Evolutionary conservation across 2,329 filamentous ascomycete genomes (phyloP), one percentile per base, ranked within the genome.

Genomic region (Verticillium klebahnii): DNA sequence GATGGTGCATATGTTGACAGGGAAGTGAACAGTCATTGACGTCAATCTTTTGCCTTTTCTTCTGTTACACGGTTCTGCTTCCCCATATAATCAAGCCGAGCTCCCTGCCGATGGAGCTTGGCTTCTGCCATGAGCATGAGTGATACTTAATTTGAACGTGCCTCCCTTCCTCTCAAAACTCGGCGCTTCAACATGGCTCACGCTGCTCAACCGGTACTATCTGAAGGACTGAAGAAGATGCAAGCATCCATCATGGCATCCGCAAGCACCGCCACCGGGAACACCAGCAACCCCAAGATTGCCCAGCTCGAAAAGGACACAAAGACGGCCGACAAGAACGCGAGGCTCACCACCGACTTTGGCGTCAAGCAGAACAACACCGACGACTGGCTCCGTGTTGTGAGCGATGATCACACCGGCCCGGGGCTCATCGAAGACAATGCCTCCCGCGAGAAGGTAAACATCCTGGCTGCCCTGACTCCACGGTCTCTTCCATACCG

Each of bases 301-400:
- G 79, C 81, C 17, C 87, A 93, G 68, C 78, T 93, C 57, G 73
- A 79, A 31, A 75, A 76, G 50, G 78, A 87, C 64, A 89, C 78
- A 3, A 82, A 85, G 60, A 81, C 91, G 70, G 80, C 85, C 2
- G 76, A 83, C 55, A 75, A 82, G 58, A 81, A 85, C 40, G 79
- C 82, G 36, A 81, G 84, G 45, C 85, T 93, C 66, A 94, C 91
- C 0, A 89, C 88, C 57, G 92, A 96, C 69, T 91, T 83, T 75
- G 92, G 92, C 25, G 86, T 89, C 32, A 91, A 89, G 74, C 83
- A 92, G 69, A 77, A 79, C 52, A 89, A 89, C 68, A 88, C 89
- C 1, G 92, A 96, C 69, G 83, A 93, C 71, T 95, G 91, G 91
- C 78, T 96, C 60, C 86, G 84, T 59, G 81, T 89, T 5, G 82